Base-by-base conservation (phyloP, 352 stramenopile species). In the Pythium insidiosum region DNA sequence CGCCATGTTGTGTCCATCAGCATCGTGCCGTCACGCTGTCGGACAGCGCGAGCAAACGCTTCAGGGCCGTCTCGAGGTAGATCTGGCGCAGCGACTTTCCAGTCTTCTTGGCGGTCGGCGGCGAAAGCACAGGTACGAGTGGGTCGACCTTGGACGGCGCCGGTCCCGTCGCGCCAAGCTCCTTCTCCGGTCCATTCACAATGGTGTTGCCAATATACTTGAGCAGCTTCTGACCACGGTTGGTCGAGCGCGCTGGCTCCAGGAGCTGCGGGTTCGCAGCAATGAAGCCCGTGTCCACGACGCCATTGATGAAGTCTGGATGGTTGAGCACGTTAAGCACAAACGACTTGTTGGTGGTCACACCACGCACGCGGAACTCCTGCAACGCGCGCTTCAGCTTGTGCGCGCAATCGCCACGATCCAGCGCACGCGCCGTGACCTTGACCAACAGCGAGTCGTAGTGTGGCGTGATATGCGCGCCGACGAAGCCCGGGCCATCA, bases 391-490 rank as follows among this genome's bases (percentile, higher is more conserved):
- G 87, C 59, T 88, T 89, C 31, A 98, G 72, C 68, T 98, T 98
- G 38, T 84, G 73, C 4, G 88, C 87, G 36, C 84, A 90, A 54
- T 97, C 89, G 50, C 87, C 73, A 35, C 89, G 88, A 56, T 96
- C 88, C 16, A 87, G 50, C 35, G 80, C 85, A 46, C 88, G 88
- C 9, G 91, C 88, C n/a, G 94, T 98, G 40, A 98, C 88, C 74
- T 99, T 98, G 21, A 98, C 94, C 13, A 99, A 63, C 30, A 98
- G 68, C 28, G 92, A 98, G 71, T 98, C 95, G 67, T 98, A 98
- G 71, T 98, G 90, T 7, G 94, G 94, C 35, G 93, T 98, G 48
- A 99, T 98, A 58, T 97, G 83, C 16, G 92, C 28, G 28, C 28
- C n/a, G n/a, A n/a, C n/a, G n/a, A n/a, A n/a, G n/a, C n/a, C n/a